Base-by-base conservation (phyloP, 345 rosid genomes). In the Psidium friedrichsthalianum region DNA sequence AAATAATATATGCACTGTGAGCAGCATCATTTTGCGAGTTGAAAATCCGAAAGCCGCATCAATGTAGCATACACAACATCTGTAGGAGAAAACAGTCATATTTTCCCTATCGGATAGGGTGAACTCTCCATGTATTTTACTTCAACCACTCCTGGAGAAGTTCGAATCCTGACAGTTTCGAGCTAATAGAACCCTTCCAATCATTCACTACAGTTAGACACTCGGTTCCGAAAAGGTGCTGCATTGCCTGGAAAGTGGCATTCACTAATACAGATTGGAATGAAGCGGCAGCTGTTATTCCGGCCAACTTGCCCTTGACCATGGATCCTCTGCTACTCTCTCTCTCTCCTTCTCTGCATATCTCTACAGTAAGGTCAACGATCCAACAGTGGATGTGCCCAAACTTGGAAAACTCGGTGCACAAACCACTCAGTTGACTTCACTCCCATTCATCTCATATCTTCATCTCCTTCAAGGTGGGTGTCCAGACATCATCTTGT, bases 361-460 rank as follows among this genome's bases (percentile, higher is more conserved):
- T 36, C n/a, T 69, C 80, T 18, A 69, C 80, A 36, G 80, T 36
- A 36, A 69, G 80, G 47, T 32, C 47, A 69, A 69, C 40, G 20
- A 32, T 36, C 24, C 11, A 20, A 18, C 6, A 9, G 80, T 11
- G 25, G 25, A 22, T 69, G 47, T 69, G 47, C 47, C 13, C 0
- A 20, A 69, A 36, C 80, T 36, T 8, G 78, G 2, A 69, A 69
- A 69, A 69, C 13, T 20, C 9, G 16, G 2, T 8, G 80, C 80
- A 36, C 24, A 36, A 36, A 36, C 47, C 25, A 51, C 82, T 94
- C 89, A 97, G 86, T 90, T 93, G 97, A 92, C 88, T n/a, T n/a
- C n/a, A n/a, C n/a, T n/a, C n/a, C n/a, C n/a, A n/a, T 95, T 96
- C 95, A 94, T 94, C 93, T 95, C 98, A 93, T 86, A 55, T 92